phyloP scores from a whole-genome alignment of 352 stramenopile species.

The Pythium dissimile region DNA sequence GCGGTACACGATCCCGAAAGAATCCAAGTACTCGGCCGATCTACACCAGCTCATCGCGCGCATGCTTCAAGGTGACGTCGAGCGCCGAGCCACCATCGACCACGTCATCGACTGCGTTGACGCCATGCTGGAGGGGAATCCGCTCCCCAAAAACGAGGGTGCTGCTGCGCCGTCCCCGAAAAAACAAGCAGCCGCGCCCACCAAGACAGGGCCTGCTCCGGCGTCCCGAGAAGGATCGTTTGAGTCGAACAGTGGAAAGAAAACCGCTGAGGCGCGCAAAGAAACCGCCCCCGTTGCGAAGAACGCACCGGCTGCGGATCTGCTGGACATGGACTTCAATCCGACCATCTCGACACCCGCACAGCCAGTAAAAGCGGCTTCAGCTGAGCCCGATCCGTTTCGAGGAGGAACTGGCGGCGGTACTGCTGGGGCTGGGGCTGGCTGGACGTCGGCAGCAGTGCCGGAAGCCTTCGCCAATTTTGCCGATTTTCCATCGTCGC shows the following conservation, averaged over 20 bases:
- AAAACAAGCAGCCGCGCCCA: conserved; percentile 8
- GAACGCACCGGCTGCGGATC: conserved; percentile 36
- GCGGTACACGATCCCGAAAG: conserved; percentile 91
- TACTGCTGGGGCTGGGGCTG: conserved; percentile 3
- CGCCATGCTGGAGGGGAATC: conserved; percentile 42
- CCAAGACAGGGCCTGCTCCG: conserved; percentile 1
- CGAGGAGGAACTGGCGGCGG: neutral
- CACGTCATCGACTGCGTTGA: conserved; percentile 91
- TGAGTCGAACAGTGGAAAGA: conserved; percentile 21
- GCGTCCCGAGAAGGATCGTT: conserved; percentile 22
- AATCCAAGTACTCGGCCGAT: conserved; percentile 86
- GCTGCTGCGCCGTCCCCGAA: conserved; percentile 11
- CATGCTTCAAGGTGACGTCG: conserved; percentile 90
- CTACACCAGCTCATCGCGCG: conserved; percentile 88
- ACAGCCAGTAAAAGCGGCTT: conserved; percentile 6
- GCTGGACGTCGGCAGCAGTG: conserved; percentile 16
- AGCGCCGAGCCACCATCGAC: conserved; percentile 88
- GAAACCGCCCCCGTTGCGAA: conserved; percentile 33
- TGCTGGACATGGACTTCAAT: conserved; percentile 72
- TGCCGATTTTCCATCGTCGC: conserved; percentile 49
- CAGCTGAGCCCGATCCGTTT: conserved; percentile 17
- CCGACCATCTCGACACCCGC: conserved; percentile 39
- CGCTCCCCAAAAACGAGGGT: conserved; percentile 17
- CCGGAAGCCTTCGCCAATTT: conserved; percentile 59
- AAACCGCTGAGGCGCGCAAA: conserved; percentile 57